Base-by-base conservation (phyloP, 2,329 filamentous ascomycete species). In the Xylaria arbuscula region DNA sequence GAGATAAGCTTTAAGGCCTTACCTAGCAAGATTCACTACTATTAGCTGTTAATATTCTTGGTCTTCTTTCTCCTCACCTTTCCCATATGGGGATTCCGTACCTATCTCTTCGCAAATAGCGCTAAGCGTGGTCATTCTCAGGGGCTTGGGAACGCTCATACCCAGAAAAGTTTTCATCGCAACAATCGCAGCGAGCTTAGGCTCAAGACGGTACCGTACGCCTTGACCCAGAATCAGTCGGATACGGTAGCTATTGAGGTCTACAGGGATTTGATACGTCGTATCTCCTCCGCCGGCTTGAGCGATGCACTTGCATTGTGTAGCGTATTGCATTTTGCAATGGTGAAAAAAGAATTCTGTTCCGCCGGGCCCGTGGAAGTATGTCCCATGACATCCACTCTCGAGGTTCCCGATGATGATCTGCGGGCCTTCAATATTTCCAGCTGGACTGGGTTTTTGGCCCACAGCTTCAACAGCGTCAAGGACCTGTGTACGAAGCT, bases 121-220 rank as follows among this genome's bases (percentile, higher is more conserved):
- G 15, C 2, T 1, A 28, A 34, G 42, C 3, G 42, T 19, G 3
- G n/a, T 9, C 17, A 69, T 54, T 8, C 45, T 22, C 15, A 74
- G 40, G 22, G 42, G 15, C n/a, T 64, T 51, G 5, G 72, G 72
- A 0, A 74, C 53, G 1, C 58, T 24, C 24, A 74, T 47, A 0
- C 70, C 70, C 3, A 75, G 47, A 32, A 70, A 73, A 1, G 72
- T 8, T 8, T 75, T 75, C 73, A 75, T 73, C 6, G 64, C 56
- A 1, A 73, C 70, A 55, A 75, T 73, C 15, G 70, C 72, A 1
- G 74, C 74, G 6, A 72, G 51, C 19, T 69, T 70, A 1, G 66
- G 66, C n/a, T 70, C 69, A 28, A 75, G 66, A 10, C 50, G 62
- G 22, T 62, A 67, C 4, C 55, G 56, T 1, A 69, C 53, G 17